Evolutionary conservation across 345 rosid genomes (phyloP).

Genomic region (Cardamine chenopodiifolia): DNA sequence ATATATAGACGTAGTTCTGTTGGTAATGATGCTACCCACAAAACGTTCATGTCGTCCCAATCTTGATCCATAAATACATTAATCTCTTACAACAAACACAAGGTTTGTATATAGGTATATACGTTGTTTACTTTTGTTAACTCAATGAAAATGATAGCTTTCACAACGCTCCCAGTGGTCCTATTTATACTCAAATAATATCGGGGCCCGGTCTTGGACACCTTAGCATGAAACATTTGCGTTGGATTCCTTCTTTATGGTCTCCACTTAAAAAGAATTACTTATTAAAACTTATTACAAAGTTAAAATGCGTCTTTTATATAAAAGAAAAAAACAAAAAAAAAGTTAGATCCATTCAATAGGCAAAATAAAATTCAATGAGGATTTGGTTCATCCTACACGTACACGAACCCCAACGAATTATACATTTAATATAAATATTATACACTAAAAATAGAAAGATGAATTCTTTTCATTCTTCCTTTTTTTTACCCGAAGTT

Average conservation of each 20-base stretch:
- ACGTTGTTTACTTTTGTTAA: neutral
- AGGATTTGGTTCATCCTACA: no score
- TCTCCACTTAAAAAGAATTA: slow-evolving; percentile 6
- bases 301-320: neutral
- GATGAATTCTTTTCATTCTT: no score
- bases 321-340: neutral
- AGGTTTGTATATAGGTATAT: neutral
- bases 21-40: slow-evolving; percentile 24
- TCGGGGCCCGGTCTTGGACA: neutral
- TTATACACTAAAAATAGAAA: neutral
- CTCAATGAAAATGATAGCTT: neutral
- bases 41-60: slow-evolving; percentile 13
- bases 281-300: neutral
- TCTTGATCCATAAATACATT: neutral
- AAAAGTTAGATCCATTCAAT: neutral
- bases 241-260: slow-evolving; percentile 17
- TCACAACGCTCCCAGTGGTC: neutral
- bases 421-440: neutral
- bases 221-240: slow-evolving; percentile 21
- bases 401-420: neutral
- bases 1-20: slow-evolving; percentile 9
- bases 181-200: neutral
- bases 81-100: neutral
- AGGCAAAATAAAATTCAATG: no score
- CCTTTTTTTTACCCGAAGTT: no score